A percentile compares a stretch with the other conserved stretches of the same genome.
Conservation (phyloP, 2,329 filamentous ascomycete genomes). For the Cladosporium sp. region DNA sequence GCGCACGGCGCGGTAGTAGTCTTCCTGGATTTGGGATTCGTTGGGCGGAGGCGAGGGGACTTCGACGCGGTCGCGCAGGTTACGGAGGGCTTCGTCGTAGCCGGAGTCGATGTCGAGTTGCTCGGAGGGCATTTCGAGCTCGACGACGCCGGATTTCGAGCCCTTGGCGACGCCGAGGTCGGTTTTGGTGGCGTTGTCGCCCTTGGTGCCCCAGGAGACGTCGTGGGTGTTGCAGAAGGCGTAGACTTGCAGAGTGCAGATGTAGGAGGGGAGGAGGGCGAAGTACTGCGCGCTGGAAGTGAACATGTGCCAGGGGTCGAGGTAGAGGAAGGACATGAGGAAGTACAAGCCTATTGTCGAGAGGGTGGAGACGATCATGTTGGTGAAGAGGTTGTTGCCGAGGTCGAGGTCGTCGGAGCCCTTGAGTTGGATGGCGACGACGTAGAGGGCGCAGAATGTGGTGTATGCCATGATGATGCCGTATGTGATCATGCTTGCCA, state of each 20-base stretch:
- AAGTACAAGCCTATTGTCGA: slow-evolving; percentile 94
- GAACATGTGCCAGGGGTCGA: slow-evolving; percentile 99
- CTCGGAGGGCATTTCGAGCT: slow-evolving; percentile 96
- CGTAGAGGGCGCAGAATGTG: slow-evolving; percentile 83
- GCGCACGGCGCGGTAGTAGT: slow-evolving; percentile 95
- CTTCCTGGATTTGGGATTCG: slow-evolving; percentile 88
- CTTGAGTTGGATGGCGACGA: slow-evolving; percentile 77
- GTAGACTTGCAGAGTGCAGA: slow-evolving; percentile 96
- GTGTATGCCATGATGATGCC: slow-evolving; percentile 94
- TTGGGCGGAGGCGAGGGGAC: slow-evolving; percentile 63
- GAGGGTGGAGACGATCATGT: slow-evolving; percentile 84
- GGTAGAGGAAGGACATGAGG: slow-evolving; percentile 91
- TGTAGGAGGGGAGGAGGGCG: slow-evolving; percentile 84
- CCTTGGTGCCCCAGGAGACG: slow-evolving; percentile 98
- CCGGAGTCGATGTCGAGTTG: slow-evolving; percentile 97
- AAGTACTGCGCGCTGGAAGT: slow-evolving; percentile 92
- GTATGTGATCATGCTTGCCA: slow-evolving; percentile 87
- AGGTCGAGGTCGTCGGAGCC: slow-evolving; percentile 53
- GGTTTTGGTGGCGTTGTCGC: slow-evolving; percentile 91
- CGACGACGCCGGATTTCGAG: slow-evolving; percentile 75
- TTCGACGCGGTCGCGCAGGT: slow-evolving; percentile 88
- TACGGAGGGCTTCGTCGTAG: slow-evolving; percentile 94
- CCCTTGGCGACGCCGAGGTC: slow-evolving; percentile 83
- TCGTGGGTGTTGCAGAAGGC: slow-evolving; percentile 99
- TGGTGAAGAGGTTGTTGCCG: slow-evolving; percentile 90